Evolutionary conservation across 2,329 filamentous ascomycete genomes (phyloP).

Genomic region (Colletotrichum acutatum): DNA sequence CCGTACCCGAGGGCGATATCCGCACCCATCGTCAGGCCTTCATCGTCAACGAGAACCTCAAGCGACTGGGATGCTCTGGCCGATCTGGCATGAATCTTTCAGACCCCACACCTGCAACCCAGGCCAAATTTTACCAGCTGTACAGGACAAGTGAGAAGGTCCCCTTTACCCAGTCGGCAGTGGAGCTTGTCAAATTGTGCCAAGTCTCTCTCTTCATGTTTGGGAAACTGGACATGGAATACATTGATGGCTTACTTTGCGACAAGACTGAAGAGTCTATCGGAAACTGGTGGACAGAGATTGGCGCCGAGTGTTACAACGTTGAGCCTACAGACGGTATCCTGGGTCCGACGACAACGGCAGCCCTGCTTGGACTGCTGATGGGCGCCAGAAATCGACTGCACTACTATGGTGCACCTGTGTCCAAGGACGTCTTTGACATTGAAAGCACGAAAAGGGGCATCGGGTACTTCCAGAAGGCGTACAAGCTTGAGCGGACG

Average conservation of each 20-base stretch:
- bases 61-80: conserved; percentile 91
- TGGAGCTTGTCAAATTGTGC: conserved; percentile 91
- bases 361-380: conserved; percentile 85
- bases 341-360: conserved; percentile 89
- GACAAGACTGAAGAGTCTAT: conserved; percentile 92
- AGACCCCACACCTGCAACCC: conserved; percentile 81
- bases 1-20: conserved; percentile 87
- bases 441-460: conserved; percentile 83
- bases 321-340: conserved; percentile 93
- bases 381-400: conserved; percentile 92
- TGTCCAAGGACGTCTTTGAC: conserved; percentile 93
- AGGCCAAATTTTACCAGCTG: conserved; percentile 91
- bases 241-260: conserved; percentile 91
- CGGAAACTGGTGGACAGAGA: conserved; percentile 95
- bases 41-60: conserved; percentile 94
- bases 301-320: conserved; percentile 92
- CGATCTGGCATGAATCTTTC: conserved; percentile 85
- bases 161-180: conserved; percentile 79
- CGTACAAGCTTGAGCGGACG: conserved; percentile 81
- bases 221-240: conserved; percentile 86
- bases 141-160: conserved; percentile 90
- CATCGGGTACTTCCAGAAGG: conserved; percentile 90
- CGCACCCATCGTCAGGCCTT: conserved; percentile 84
- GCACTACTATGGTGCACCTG: conserved; percentile 84
- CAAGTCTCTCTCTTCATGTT: conserved; percentile 91